phyloP scores from a whole-genome alignment of 352 stramenopile genomes.

The Pythium sp. region DNA sequence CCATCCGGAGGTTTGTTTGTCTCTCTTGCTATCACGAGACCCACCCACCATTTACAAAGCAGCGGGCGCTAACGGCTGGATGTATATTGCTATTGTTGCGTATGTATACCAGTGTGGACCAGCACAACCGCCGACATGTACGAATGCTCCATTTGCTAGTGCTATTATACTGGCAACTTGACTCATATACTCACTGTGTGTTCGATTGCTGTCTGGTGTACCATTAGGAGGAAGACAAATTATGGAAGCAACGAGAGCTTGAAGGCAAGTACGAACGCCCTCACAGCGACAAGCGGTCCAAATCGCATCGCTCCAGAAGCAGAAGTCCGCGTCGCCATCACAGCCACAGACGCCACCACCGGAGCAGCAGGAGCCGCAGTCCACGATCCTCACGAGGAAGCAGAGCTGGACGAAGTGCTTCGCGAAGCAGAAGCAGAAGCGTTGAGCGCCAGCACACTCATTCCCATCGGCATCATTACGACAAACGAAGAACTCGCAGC shows the following conservation, averaged over 20 bases:
- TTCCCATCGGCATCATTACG: background rate
- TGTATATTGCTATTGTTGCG: background rate
- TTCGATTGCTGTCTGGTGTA: background rate
- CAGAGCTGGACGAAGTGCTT: slow-evolving; percentile 11
- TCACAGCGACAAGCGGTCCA: background rate
- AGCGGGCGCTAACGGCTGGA: background rate
- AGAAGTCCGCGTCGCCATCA: slow-evolving; percentile 5
- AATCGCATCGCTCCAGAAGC: slow-evolving; percentile 1
- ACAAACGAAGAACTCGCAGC: background rate
- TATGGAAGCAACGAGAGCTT: slow-evolving; percentile 48
- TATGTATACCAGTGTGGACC: slow-evolving; percentile 34
- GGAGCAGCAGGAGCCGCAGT: slow-evolving; percentile 22
- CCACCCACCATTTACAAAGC: background rate
- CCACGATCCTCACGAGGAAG: slow-evolving; percentile 16
- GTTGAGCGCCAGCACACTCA: slow-evolving; percentile 12
- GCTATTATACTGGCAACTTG: background rate
- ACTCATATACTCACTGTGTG: background rate
- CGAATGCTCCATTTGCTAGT: background rate
- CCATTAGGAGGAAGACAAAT: slow-evolving; percentile 50
- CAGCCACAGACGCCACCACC: slow-evolving; percentile 8
- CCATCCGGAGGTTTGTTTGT: slow-evolving; percentile 47
- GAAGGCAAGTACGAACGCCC: slow-evolving; percentile 21
- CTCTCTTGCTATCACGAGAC: background rate
- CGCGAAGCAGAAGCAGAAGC: slow-evolving; percentile 18
- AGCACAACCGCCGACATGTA: slow-evolving; percentile 61